Base-by-base conservation (phyloP, 345 rosid genomes). In the Psidium friedrichsthalianum region DNA sequence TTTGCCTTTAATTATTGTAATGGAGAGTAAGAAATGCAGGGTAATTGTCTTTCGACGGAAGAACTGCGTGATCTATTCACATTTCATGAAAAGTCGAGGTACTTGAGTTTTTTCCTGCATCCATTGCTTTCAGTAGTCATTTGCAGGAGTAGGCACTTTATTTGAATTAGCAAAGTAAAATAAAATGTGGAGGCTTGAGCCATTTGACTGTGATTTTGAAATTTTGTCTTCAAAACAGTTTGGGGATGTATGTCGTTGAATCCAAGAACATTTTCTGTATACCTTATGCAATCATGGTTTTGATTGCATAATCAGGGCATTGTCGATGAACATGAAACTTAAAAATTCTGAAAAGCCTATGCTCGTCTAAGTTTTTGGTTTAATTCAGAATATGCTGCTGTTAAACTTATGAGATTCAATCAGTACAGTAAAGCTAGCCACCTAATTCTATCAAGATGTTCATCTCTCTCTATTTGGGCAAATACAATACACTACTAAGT, bases 51-150 rank as follows among this genome's bases (percentile, higher is more conserved):
- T 90, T 97, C 99, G 3, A 90, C 90, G 2, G 99, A 96, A 90
- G 98, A 96, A 89, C 87, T 96, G 86, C 91, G 98, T 52, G 98
- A 96, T 89, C 90, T 97, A 54, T 97, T 97, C 92, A 92, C 96
- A 24, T 95, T 92, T 90, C 92, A 90, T 51, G 98, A 94, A 87
- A 92, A 91, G 88, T 90, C 87, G 44, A 95, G 98, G 99, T 97
- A 88, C 82, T 81, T 25, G 51, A 47, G 49, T 11, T 56, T 74
- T 78, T 54, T 52, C 36, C 83, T 83, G 36, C 36, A 18, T 36
- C 25, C 9, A 21, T 18, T 20, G 13, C 78, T 69, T 69, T 11
- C 78, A 0, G 1, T 69, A 69, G 47, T 69, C 80, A 36, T 36
- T 69, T 69, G 36, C 80, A 69, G 18, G 47, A 69, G 47, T 69